Percentiles rank a stretch among this genome's conserved stretches.
These are phyloP conservation scores for Nevesoporus exiguus DNA, from an alignment of 768 basidiomycete genomes.

Conservation along the genomic window DNA sequence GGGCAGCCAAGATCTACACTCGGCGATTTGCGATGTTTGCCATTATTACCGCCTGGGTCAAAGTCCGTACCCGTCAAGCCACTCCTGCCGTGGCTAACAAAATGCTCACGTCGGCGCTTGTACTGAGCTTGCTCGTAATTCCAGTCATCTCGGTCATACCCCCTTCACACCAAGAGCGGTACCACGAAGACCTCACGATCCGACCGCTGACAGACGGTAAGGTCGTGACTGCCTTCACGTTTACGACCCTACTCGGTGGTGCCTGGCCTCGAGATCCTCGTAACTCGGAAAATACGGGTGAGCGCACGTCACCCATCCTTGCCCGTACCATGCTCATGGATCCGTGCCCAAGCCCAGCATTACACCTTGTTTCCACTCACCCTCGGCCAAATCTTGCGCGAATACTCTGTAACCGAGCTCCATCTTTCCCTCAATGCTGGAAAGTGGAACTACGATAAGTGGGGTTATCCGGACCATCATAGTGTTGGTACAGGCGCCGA, in stretches of 20 bases:
- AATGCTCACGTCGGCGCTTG: neutral
- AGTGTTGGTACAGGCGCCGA: slow-evolving; percentile 85
- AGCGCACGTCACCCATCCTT: slow-evolving; percentile 30
- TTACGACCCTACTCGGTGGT: slow-evolving; percentile 60
- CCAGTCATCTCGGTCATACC: neutral
- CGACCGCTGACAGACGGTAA: slow-evolving; percentile 77
- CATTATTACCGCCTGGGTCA: no score
- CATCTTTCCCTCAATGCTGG: no score
- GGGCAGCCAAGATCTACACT: no score
- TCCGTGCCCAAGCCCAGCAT: no score
- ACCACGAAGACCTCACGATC: slow-evolving; percentile 49
- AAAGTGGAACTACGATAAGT: no score
- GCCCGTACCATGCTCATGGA: slow-evolving; percentile 15
- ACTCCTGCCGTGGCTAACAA: no score
- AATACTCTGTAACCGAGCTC: no score
- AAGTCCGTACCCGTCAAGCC: no score
- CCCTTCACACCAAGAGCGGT: slow-evolving; percentile 35
- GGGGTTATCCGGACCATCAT: slow-evolving; percentile 71
- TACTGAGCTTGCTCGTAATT: slow-evolving; percentile 9
- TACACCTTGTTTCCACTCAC: slow-evolving; percentile 68
- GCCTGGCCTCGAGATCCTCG: slow-evolving; percentile 54
- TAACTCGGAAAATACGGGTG: slow-evolving; percentile 44
- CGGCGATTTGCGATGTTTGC: no score
- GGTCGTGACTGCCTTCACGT: slow-evolving; percentile 77
- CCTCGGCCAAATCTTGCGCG: slow-evolving; percentile 81